Base-by-base conservation (phyloP, 83 land plant genomes). In the Picea abies region DNA sequence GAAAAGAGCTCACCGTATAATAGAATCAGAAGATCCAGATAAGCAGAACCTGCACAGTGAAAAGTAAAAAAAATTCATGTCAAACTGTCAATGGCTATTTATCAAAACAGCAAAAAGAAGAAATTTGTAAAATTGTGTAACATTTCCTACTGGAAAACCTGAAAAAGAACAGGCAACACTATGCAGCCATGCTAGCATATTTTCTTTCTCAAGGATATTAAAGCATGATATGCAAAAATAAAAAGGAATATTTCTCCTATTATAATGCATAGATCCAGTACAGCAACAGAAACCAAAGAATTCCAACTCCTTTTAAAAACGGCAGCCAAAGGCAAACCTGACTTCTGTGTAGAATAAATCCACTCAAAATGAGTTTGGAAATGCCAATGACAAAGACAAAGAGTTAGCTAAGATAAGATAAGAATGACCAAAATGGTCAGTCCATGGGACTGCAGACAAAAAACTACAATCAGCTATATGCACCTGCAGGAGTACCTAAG, bases 21-120 rank as follows among this genome's bases (percentile, higher is more conserved):
- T 96, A 44, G 99, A 97, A 92, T 97, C 99, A 29, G 99, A 97
- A 19, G 99, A 97, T 65, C 99, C 99, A 47, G 99, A 97, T 75
- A 97, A 82, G 80, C 99, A 97, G 67, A 81, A 90, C 82, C 99
- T 96, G 94, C 83, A 86, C 47, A 41, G 26, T 47, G 26, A 88
- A 32, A 52, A 37, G 14, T 60, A 20, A 65, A 79, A 23, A 3
- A 26, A 66, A 62, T 79, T 70, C 49, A 61, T 63, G 39, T 49
- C 68, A 79, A 26, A 22, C 20, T 68, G 17, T 12, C 82, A 37
- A 9, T 3, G 41, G 19, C 23, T 83, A 66, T 63, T 58, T 61
- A 66, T 10, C 0, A 39, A 72, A 17, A 69, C 0, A 23, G 15
- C 3, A 67, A 63, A 14, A 26, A 11, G 7, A 39, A 69, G 3